These are phyloP conservation scores for Rhododendron kiyosumense DNA, from an alignment of 148 eudicot genomes.

Conservation along the genomic window DNA sequence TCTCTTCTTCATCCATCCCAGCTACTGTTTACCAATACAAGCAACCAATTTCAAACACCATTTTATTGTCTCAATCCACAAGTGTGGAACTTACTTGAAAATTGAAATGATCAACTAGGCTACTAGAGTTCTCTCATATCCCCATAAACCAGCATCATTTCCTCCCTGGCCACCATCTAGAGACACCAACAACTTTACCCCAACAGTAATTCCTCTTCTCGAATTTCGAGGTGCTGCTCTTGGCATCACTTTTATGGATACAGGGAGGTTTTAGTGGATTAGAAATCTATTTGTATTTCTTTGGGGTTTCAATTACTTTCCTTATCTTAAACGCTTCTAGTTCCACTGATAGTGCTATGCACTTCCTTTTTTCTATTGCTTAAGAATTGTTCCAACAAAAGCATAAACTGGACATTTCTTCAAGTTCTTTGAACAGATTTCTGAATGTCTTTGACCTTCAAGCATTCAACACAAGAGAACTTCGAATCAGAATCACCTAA, in stretches of 20 bases:
- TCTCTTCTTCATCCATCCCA: neutral
- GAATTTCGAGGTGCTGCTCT: neutral
- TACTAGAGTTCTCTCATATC: neutral
- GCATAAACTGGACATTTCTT: neutral
- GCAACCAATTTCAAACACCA: neutral
- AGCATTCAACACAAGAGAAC: neutral
- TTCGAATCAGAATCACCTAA: neutral
- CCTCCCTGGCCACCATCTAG: neutral
- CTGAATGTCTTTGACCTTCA: neutral
- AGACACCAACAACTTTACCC: neutral
- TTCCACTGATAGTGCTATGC: neutral
- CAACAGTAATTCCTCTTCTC: neutral
- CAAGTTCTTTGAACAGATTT: neutral
- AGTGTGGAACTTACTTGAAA: neutral
- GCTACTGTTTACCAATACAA: neutral
- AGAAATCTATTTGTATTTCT: neutral
- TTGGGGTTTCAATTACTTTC: neutral
- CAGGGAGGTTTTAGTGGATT: neutral
- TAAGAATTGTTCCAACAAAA: neutral
- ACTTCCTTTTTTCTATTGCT: neutral
- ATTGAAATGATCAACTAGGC: neutral
- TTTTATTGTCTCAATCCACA: neutral
- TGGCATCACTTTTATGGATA: neutral
- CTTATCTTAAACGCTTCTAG: too few species aligned
- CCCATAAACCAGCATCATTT: neutral